Base-by-base conservation (phyloP, 805 yeast species). In the Candida anglica region DNA sequence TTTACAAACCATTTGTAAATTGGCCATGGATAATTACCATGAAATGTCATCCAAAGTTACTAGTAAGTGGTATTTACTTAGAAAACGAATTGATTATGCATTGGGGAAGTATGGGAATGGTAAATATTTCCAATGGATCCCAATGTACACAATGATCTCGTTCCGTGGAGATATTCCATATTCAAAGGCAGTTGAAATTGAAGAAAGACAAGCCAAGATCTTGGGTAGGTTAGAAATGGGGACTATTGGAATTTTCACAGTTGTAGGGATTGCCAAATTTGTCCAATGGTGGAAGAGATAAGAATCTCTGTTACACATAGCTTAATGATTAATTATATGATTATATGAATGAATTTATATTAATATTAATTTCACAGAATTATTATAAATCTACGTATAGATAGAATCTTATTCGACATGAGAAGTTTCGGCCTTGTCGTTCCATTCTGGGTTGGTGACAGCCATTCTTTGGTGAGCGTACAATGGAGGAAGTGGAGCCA, bases 101-200 rank as follows among this genome's bases (percentile, higher is more conserved):
- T 59, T 89, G 35, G 81, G 87, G 6, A 71, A 69, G 31, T 41
- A 69, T 8, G 57, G 79, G 17, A 79, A 79, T 37, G 80, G 77
- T 14, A 31, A 28, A 16, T 43, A 47, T 4, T 56, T 62, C 37
- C 58, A 53, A 23, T 86, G 96, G 95, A 60, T 87, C 20, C 96
- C 96, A 1, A 63, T 89, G 47, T 89, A 89, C 57, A 80, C 95
- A 7, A 88, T 89, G 97, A 86, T 89, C 3, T 82, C 95, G 1
- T 89, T 89, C 63, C 68, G 95, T 41, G 77, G 81, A 5, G 96
- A 89, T 52, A 81, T 88, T 21, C 67, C 83, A 7, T 89, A 89
- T 50, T 73, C 87, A 1, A 66, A 68, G 33, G 94, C 94, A 2
- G 67, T 85, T 9, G 53, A 54, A 6, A 66, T 69, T 22, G 77